Conservation (phyloP, 2,329 filamentous ascomycete species). For the Parastagonospora nodorum region DNA sequence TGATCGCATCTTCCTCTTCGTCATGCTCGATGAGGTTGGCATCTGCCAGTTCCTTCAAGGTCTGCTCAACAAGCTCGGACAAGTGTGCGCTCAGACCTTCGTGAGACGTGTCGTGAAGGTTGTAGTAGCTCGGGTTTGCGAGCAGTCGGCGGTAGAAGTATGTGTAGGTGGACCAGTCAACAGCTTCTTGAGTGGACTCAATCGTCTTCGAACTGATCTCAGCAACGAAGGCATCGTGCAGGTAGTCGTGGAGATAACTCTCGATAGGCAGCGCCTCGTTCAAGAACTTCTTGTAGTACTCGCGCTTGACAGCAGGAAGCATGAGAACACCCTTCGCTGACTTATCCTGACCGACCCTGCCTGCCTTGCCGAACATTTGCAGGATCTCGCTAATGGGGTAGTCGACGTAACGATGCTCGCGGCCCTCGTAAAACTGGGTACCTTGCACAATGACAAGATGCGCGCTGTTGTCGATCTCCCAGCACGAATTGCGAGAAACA, state of each 20-base stretch:
- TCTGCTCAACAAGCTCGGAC: slow-evolving; percentile 92
- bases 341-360: slow-evolving; percentile 77
- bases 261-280: slow-evolving; percentile 95
- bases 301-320: slow-evolving; percentile 90
- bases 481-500: slow-evolving; percentile 87
- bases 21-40: slow-evolving; percentile 96
- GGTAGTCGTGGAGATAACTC: slow-evolving; percentile 86
- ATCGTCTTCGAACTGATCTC: slow-evolving; percentile 98
- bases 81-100: slow-evolving; percentile 93
- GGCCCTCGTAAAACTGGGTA: slow-evolving; percentile 95
- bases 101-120: slow-evolving; percentile 83
- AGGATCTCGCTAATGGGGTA: slow-evolving; percentile 92
- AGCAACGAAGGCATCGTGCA: slow-evolving; percentile 95
- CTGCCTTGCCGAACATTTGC: slow-evolving; percentile 97
- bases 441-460: slow-evolving; percentile 97
- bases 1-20: slow-evolving; percentile 82
- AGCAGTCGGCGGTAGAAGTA: slow-evolving; percentile 96
- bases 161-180: slow-evolving; percentile 98
- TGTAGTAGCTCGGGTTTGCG: slow-evolving; percentile 96
- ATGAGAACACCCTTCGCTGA: slow-evolving; percentile 91
- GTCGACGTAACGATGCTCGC: slow-evolving; percentile 95
- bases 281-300: slow-evolving; percentile 99
- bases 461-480: slow-evolving; percentile 87
- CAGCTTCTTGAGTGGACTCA: slow-evolving; percentile 91
- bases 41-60: slow-evolving; percentile 85